A percentile compares a stretch with the other conserved stretches of the same genome.
These are phyloP conservation scores for Amesomyces nigricolor DNA, from an alignment of 2,329 filamentous ascomycete species.

Conservation along the genomic window DNA sequence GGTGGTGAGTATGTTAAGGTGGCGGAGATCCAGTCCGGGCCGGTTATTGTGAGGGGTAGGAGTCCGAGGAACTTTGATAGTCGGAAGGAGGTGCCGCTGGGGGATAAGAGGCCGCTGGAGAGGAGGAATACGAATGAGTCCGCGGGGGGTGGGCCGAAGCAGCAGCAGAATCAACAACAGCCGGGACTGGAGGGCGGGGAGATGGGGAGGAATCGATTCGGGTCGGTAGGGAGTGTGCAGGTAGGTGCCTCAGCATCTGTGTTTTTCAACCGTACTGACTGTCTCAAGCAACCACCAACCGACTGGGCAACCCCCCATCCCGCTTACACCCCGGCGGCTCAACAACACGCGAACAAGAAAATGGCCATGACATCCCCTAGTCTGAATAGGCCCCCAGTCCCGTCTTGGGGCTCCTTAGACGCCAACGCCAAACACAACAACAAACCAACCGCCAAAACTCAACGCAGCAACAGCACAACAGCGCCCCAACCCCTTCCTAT, in stretches of 20 bases:
- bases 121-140: conserved; percentile 36
- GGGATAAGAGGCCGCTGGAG: conserved; percentile 42
- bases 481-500: conserved; percentile 38
- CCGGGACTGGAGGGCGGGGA: conserved; percentile 12
- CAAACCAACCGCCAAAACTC: conserved; percentile 16
- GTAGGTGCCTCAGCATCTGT: conserved; percentile 25
- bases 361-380: conserved; percentile 46
- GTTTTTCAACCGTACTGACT: neutral
- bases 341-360: conserved; percentile 47
- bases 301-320: conserved; percentile 44
- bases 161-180: conserved; percentile 13
- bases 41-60: conserved; percentile 90
- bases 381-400: conserved; percentile 48
- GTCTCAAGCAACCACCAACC: conserved; percentile 30
- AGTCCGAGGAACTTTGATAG: conserved; percentile 94
- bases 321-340: conserved; percentile 29
- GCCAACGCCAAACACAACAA: conserved; percentile 11
- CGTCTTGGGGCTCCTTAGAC: conserved; percentile 38
- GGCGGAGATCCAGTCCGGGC: conserved; percentile 80
- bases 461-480: conserved; percentile 15
- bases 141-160: conserved; percentile 5
- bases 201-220: conserved; percentile 29
- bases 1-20: conserved; percentile 62
- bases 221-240: conserved; percentile 33
- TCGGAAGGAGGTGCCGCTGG: conserved; percentile 73